phyloP scores from a whole-genome alignment of 805 yeast species.

The Kazachstania psychrophila region DNA sequence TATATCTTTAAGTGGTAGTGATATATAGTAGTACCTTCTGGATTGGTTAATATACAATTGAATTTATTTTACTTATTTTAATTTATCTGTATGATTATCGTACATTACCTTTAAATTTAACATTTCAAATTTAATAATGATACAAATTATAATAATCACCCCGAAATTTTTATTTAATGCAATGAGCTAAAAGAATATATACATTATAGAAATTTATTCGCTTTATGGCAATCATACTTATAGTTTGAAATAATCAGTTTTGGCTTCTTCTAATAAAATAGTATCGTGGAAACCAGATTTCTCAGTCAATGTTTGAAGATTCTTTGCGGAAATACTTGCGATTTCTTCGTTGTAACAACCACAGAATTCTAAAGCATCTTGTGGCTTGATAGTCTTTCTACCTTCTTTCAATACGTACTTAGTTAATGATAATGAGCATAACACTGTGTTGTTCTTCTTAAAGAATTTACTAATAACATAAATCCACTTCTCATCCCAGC shows the following conservation, averaged over 20 bases:
- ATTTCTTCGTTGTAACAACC: conserved; percentile 49
- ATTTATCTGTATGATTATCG: too few species aligned
- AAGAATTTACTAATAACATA: conserved; percentile 59
- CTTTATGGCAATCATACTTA: too few species aligned
- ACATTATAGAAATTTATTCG: too few species aligned
- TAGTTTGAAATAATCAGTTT: conserved; percentile 4
- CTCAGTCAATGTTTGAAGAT: conserved; percentile 25
- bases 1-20: too few species aligned
- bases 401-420: conserved; percentile 77
- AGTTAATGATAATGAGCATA: conserved; percentile 56
- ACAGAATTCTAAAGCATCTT: conserved; percentile 44
- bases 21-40: too few species aligned
- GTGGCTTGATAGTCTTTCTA: conserved; percentile 64
- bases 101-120: too few species aligned
- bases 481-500: conserved; percentile 87
- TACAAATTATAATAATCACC: too few species aligned
- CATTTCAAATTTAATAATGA: too few species aligned
- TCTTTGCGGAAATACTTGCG: conserved; percentile 33
- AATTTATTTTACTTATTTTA: too few species aligned
- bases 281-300: conserved; percentile 28
- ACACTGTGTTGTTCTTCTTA: conserved; percentile 29
- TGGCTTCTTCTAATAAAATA: conserved; percentile 14
- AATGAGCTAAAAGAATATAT: too few species aligned
- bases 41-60: too few species aligned
- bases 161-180: too few species aligned